Percentiles rank a stretch among this genome's conserved stretches.
phyloP scores from a whole-genome alignment of 495 filamentous ascomycete species.

The Talaromyces thailandensis region DNA sequence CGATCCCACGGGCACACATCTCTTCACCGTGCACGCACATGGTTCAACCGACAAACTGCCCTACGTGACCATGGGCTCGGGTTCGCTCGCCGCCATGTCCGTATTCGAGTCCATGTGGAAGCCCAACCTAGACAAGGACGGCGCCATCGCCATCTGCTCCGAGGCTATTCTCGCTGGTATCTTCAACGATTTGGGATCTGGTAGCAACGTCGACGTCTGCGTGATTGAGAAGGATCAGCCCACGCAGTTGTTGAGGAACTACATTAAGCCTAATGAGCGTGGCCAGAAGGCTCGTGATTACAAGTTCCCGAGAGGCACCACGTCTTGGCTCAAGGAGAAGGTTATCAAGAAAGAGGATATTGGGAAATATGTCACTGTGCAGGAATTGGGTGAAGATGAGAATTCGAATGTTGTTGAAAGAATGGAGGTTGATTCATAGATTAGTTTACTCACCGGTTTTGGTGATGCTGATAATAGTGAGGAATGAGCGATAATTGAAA shows the following conservation, averaged over 20 bases:
- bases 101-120: slow-evolving; percentile 98
- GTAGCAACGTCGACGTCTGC: slow-evolving; percentile 94
- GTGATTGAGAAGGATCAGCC: slow-evolving; percentile 86
- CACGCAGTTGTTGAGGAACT: slow-evolving; percentile 81
- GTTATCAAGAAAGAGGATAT: slow-evolving; percentile 88
- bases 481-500: not conserved
- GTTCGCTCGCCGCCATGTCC: slow-evolving; percentile 92
- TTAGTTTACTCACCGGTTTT: not conserved
- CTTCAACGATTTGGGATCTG: slow-evolving; percentile 97
- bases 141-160: slow-evolving; percentile 70
- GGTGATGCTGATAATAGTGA: not conserved
- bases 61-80: slow-evolving; percentile 98
- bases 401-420: slow-evolving; percentile 61
- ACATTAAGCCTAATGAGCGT: slow-evolving; percentile 84
- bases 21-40: slow-evolving; percentile 98
- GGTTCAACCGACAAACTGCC: slow-evolving; percentile 98
- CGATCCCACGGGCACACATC: slow-evolving; percentile 89
- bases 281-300: slow-evolving; percentile 90
- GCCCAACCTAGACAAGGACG: slow-evolving; percentile 64
- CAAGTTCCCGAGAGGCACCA: slow-evolving; percentile 79
- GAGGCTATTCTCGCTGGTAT: slow-evolving; percentile 96
- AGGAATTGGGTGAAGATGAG: slow-evolving; percentile 58
- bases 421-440: slow-evolving; percentile 88
- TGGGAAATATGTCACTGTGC: slow-evolving; percentile 87
- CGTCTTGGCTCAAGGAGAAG: slow-evolving; percentile 87